phyloP scores from a whole-genome alignment of 495 filamentous ascomycete genomes.

The Rostrohypoxylon terebratum region DNA sequence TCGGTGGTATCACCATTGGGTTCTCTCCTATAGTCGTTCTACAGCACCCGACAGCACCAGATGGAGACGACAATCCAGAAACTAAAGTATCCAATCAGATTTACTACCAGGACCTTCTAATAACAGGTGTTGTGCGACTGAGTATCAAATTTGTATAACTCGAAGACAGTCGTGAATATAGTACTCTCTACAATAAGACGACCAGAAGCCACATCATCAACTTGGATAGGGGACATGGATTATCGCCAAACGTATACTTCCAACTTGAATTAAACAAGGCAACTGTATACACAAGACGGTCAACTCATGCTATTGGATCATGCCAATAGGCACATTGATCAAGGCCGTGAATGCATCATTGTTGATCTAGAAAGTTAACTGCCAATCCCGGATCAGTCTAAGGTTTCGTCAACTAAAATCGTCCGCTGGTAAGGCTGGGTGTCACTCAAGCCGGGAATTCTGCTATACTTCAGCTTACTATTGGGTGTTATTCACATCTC shows the following conservation, averaged over 20 bases:
- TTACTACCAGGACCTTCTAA: background rate
- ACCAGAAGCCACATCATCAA: background rate
- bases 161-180: background rate
- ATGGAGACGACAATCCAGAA: too few relatives aligned
- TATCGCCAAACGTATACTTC: background rate
- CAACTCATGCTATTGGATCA: background rate
- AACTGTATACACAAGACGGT: background rate
- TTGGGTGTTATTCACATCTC: background rate
- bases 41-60: too few relatives aligned
- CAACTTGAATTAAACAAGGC: background rate
- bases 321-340: background rate
- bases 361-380: background rate
- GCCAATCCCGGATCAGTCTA: too few relatives aligned
- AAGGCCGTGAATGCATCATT: background rate
- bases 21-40: background rate
- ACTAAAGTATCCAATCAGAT: too few relatives aligned
- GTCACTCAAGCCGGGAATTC: background rate
- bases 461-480: background rate
- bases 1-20: background rate
- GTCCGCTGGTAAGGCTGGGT: background rate
- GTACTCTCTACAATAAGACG: background rate
- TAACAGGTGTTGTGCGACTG: background rate
- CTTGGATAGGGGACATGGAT: background rate
- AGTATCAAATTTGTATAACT: background rate
- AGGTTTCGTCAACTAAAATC: background rate